These are phyloP conservation scores for Tolypocladium ovalisporum DNA, from an alignment of 2,329 filamentous ascomycete genomes.

Conservation along the genomic window DNA sequence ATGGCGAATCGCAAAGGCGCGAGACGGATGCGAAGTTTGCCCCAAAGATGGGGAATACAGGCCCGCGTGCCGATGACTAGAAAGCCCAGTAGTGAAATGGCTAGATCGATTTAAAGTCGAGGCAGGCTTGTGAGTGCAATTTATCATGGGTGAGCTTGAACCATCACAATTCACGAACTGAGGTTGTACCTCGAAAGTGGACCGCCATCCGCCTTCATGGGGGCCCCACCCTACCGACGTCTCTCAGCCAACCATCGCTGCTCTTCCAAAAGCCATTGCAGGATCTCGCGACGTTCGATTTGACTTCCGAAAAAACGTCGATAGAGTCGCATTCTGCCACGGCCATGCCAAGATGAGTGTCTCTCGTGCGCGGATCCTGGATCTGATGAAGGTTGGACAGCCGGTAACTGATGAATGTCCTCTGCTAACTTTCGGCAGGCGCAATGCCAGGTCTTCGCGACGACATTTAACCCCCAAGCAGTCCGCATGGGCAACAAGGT, in stretches of 20 bases:
- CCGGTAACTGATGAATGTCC: neutral
- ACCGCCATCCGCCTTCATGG: neutral
- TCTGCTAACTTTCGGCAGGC: slow-evolving; percentile 39
- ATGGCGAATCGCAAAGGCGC: neutral
- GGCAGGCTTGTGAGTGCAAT: neutral
- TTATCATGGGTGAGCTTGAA: neutral
- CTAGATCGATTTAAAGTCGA: too few relatives aligned
- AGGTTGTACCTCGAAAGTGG: neutral
- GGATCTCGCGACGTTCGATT: slow-evolving; percentile 12
- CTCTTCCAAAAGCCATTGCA: neutral
- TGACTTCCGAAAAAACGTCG: slow-evolving; percentile 13
- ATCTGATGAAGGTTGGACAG: slow-evolving; percentile 65
- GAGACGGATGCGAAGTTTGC: too few relatives aligned
- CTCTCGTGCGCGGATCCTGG: slow-evolving; percentile 49
- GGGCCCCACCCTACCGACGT: neutral
- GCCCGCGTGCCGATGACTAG: neutral
- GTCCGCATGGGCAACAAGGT: slow-evolving; percentile 84
- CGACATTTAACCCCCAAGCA: slow-evolving; percentile 78
- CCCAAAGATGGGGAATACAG: neutral
- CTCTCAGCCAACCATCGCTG: slow-evolving; percentile 4
- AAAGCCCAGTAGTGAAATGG: neutral
- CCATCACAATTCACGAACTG: neutral
- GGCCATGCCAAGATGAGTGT: slow-evolving; percentile 45
- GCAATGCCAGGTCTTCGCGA: slow-evolving; percentile 86
- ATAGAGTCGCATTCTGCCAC: slow-evolving; percentile 9